Evolutionary conservation across 2,329 filamentous ascomycete genomes (phyloP), one percentile per base, ranked within the genome.

Genomic region (Chaetomium strumarium): DNA sequence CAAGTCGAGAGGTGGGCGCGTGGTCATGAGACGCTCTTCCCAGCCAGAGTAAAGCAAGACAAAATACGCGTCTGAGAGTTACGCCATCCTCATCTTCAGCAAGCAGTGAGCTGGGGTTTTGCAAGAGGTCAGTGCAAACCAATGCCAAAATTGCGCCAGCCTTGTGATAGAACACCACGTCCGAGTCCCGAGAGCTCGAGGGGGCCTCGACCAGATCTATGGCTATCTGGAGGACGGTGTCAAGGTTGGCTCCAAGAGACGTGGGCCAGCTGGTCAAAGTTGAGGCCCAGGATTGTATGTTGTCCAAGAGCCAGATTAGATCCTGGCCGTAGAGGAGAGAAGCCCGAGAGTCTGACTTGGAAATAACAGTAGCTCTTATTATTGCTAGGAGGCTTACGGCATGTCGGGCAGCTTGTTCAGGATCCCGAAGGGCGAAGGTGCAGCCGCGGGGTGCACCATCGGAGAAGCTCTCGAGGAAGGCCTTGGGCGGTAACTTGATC

Each of bases 241-340:
- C 59, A 4, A 72, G 60, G 17, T 67, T 66, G 36, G 58, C 62
- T 14, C 63, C 63, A 3, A 50, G 61, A 60, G 42, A 60, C 36
- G 37, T 62, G 49, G 36, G 67, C 66, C 67, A 73, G 71, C 56
- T 65, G 64, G 66, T 68, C 52, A 74, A 71, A 11, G 68, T 62
- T 17, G 67, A 61, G 46, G 72, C 68, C 30, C 79, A 62, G 39
- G 72, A 68, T 34, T 75, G 67, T 56, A 74, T 65, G 7, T 70
- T 69, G 60, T 81, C 78, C 53, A 79, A 64, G 12, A 80, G 63
- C 77, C 76, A 80, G 12, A 73, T 69, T 0, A 70, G 63, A 52
- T 68, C 55, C 74, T 74, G 16, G 65, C 66, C 46, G 72, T 71
- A 52, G 64, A 65, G 14, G 66, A 62, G 11, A 63, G 58, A 30